Conservation (phyloP, 495 filamentous ascomycete genomes). For the Platismatia glauca region DNA sequence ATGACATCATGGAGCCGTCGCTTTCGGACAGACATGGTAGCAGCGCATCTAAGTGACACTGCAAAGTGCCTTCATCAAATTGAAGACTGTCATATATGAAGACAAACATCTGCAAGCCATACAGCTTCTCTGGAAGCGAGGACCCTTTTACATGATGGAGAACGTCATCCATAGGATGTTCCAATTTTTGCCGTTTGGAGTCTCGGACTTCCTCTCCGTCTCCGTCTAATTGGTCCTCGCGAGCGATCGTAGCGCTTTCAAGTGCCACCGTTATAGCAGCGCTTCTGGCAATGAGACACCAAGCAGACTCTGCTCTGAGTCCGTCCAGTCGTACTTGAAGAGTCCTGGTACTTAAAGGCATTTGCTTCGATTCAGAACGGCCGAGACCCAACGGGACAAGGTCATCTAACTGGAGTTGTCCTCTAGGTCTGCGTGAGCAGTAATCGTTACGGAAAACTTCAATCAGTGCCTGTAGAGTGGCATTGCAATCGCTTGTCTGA, state of each 20-base stretch:
- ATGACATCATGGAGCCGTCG: conserved; percentile 44
- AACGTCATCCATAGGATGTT: conserved; percentile 50
- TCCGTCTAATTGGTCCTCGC: background rate
- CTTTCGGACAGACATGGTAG: conserved; percentile 47
- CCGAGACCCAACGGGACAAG: conserved; percentile 44
- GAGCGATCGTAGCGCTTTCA: background rate
- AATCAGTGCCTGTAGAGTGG: conserved; percentile 40
- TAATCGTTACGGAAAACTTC: conserved; percentile 66
- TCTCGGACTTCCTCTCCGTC: conserved; percentile 8
- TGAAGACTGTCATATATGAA: conserved; percentile 49
- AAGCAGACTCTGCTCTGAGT: conserved; percentile 40
- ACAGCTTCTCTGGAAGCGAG: conserved; percentile 48
- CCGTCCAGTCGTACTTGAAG: conserved; percentile 37
- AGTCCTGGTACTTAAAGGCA: conserved; percentile 20
- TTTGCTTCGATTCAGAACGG: conserved; percentile 15
- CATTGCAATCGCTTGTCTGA: conserved; percentile 25
- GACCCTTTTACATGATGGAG: conserved; percentile 50
- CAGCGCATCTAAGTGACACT: conserved; percentile 38
- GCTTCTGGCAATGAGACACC: conserved; percentile 33
- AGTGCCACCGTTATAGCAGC: conserved; percentile 17
- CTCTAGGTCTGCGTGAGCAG: conserved; percentile 55
- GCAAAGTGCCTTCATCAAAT: conserved; percentile 13
- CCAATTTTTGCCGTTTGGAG: conserved; percentile 55
- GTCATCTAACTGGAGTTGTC: conserved; percentile 70
- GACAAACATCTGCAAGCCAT: conserved; percentile 68